Evolutionary conservation across 306 rosid species (phyloP).

Genomic region (Acacia acuminata): DNA sequence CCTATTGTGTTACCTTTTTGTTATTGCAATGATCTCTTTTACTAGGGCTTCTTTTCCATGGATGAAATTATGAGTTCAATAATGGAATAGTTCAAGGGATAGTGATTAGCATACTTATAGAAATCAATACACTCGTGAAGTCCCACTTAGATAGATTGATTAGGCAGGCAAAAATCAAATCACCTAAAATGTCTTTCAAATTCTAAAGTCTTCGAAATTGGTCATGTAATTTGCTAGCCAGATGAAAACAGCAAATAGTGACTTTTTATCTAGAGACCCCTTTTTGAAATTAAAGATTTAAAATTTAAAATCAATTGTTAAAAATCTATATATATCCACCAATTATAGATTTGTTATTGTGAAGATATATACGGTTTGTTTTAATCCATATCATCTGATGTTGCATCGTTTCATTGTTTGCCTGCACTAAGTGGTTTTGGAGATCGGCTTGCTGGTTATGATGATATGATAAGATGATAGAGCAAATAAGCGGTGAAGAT

Average conservation of each 20-base stretch:
- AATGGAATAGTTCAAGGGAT: conserved; percentile 17
- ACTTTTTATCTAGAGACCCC: background rate
- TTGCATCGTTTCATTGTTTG: background rate
- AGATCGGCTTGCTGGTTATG: background rate
- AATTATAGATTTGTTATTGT: background rate
- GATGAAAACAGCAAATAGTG: background rate
- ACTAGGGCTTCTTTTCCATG: background rate
- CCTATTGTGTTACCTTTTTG: background rate
- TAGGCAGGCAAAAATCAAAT: background rate
- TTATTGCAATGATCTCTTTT: background rate
- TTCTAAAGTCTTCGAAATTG: background rate
- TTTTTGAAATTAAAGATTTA: background rate
- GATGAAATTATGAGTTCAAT: conserved; percentile 8
- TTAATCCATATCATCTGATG: background rate
- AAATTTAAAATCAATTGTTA: background rate
- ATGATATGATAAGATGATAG: background rate
- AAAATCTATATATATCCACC: too few species aligned
- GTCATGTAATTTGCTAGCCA: background rate
- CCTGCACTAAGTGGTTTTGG: background rate
- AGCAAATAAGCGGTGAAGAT: background rate
- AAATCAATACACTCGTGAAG: background rate
- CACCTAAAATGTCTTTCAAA: background rate
- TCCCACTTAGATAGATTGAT: background rate
- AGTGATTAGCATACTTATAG: background rate
- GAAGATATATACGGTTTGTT: background rate